Conservation (phyloP, 768 basidiomycete genomes). For the Phaeotremella skinneri region DNA sequence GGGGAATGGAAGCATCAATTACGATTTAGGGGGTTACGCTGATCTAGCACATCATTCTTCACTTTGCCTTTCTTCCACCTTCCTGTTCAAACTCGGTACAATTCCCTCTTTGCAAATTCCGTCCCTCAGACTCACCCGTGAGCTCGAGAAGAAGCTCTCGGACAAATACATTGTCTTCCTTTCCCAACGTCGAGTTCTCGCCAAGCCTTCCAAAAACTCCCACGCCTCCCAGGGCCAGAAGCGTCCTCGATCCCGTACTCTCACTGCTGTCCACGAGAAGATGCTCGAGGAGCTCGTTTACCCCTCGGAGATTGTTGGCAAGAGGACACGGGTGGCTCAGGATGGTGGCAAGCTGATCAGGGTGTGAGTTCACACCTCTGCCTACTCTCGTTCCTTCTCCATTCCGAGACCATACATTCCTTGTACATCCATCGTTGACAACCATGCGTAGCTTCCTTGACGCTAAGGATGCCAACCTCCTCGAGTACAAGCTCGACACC, state of each 20-base stretch:
- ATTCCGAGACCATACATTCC: not conserved
- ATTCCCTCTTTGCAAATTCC: not conserved
- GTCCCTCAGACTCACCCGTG: constrained; percentile 78
- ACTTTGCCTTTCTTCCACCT: constrained; percentile 4
- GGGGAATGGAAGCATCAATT: constrained; percentile 2
- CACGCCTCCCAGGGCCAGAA: constrained; percentile 77
- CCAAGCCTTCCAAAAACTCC: constrained; percentile 91
- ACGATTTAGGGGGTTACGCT: constrained; percentile 11
- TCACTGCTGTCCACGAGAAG: constrained; percentile 96
- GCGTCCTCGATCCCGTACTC: constrained; percentile 92
- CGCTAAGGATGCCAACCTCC: constrained; percentile 92
- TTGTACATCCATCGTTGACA: not conserved
- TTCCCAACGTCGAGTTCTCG: constrained; percentile 96
- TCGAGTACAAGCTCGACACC: constrained; percentile 99
- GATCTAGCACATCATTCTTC: constrained; percentile 13
- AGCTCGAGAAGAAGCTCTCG: constrained; percentile 99
- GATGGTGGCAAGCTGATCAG: constrained; percentile 95
- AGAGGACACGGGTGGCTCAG: constrained; percentile 87
- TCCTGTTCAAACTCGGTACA: not conserved
- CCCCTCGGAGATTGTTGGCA: constrained; percentile 98
- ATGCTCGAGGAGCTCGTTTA: constrained; percentile 98
- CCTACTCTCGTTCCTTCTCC: not conserved
- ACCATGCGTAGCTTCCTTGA: constrained; percentile 74
- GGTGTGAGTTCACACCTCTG: constrained; percentile 68
- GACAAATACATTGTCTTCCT: constrained; percentile 99